phyloP scores from a whole-genome alignment of 306 rosid species.

The Cicer cuneatum region DNA sequence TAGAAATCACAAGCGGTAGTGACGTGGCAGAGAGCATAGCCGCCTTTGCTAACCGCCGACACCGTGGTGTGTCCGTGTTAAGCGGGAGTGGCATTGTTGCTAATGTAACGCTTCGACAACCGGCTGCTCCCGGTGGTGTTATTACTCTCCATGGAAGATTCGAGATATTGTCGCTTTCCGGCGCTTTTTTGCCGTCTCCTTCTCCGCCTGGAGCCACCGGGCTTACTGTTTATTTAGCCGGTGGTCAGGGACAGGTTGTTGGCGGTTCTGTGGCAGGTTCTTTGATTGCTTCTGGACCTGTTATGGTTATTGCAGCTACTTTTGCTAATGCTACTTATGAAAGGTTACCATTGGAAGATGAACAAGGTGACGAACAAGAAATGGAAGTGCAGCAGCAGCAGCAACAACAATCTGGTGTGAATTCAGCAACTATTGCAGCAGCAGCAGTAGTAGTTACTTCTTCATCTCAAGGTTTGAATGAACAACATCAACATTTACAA shows the following conservation, averaged over 20 bases:
- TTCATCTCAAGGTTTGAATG: constrained; percentile 56
- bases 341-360: constrained; percentile 71
- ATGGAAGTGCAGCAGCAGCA: constrained; percentile 57
- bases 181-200: constrained; percentile 79
- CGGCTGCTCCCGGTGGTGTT: constrained; percentile 69
- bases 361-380: constrained; percentile 55
- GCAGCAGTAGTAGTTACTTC: background rate
- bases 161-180: constrained; percentile 79
- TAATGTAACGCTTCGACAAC: constrained; percentile 79
- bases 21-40: constrained; percentile 77
- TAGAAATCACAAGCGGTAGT: constrained; percentile 74
- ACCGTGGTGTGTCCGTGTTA: constrained; percentile 78
- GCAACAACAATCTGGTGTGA: constrained; percentile 52
- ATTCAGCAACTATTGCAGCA: constrained; percentile 41
- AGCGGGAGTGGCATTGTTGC: constrained; percentile 84
- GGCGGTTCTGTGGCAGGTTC: constrained; percentile 83
- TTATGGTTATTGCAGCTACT: constrained; percentile 83
- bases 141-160: constrained; percentile 75
- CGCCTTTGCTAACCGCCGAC: constrained; percentile 68
- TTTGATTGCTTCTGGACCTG: constrained; percentile 80
- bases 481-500: constrained; percentile 4
- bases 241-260: constrained; percentile 89
- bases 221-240: constrained; percentile 74
- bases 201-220: constrained; percentile 74
- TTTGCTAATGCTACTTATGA: constrained; percentile 78